These are phyloP conservation scores for Colletotrichum nymphaeae DNA, from an alignment of 2,329 filamentous ascomycete genomes.

Conservation along the genomic window DNA sequence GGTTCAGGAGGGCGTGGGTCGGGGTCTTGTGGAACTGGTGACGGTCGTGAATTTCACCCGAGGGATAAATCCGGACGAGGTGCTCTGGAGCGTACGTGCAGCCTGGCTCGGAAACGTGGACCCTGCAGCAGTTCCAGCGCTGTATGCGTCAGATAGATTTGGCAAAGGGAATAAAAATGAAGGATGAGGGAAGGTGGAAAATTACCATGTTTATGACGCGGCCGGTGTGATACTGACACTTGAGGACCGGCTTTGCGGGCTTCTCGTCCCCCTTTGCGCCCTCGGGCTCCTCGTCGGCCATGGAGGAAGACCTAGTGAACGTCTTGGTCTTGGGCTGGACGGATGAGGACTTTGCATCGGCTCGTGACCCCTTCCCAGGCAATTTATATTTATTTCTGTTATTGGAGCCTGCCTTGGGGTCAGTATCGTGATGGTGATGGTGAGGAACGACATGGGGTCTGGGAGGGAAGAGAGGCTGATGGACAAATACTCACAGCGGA, in stretches of 20 bases:
- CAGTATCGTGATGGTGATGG: not conserved
- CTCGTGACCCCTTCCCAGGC: not conserved
- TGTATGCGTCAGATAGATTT: slow-evolving; percentile 23
- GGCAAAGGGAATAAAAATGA: not conserved
- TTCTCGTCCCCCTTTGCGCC: slow-evolving; percentile 11
- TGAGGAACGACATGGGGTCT: not conserved
- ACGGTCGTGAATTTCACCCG: slow-evolving; percentile 39
- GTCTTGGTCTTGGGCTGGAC: not conserved
- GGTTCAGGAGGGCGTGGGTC: not conserved
- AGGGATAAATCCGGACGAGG: slow-evolving; percentile 37
- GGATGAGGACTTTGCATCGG: not conserved
- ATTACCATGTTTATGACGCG: slow-evolving; percentile 42
- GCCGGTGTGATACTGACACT: slow-evolving; percentile 45
- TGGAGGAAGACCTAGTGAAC: not conserved
- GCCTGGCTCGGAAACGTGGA: slow-evolving; percentile 36
- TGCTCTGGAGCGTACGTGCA: slow-evolving; percentile 43
- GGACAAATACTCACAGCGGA: slow-evolving; percentile 23
- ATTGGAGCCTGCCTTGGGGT: slow-evolving; percentile 15
- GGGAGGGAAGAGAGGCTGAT: too few species aligned
- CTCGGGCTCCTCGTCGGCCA: slow-evolving; percentile 9
- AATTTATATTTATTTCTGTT: slow-evolving; percentile 24
- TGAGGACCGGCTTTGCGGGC: slow-evolving; percentile 27
- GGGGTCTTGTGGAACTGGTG: slow-evolving; percentile 30
- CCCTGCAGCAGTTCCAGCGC: slow-evolving; percentile 47
- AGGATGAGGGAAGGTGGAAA: not conserved